Evolutionary conservation across 345 rosid species (phyloP).

Genomic region (Gossypium bickii): DNA sequence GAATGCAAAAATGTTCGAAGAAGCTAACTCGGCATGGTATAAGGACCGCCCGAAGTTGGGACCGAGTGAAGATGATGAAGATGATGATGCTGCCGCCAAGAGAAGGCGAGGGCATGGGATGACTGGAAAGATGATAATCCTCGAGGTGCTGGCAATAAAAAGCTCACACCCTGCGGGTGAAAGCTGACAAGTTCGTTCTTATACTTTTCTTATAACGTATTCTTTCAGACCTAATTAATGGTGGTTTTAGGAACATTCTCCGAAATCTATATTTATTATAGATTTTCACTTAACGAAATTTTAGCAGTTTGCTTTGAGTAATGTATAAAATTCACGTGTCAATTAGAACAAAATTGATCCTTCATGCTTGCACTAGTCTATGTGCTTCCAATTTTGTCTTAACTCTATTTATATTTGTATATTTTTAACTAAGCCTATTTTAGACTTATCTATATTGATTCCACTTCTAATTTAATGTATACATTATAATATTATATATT

Average conservation of each 20-base stretch:
- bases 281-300: neutral
- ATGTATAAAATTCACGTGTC: neutral
- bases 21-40: slow-evolving; percentile 85
- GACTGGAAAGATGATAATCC: slow-evolving; percentile 99
- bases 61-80: slow-evolving; percentile 61
- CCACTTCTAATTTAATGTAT: no score
- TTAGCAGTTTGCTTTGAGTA: slow-evolving; percentile 7
- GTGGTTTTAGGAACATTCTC: neutral
- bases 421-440: no score
- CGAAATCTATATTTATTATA: neutral
- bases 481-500: no score
- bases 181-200: slow-evolving; percentile 18
- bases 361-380: no score
- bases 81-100: slow-evolving; percentile 70
- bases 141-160: slow-evolving; percentile 92
- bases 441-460: no score
- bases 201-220: neutral
- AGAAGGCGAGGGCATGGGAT: slow-evolving; percentile 81
- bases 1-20: slow-evolving; percentile 72
- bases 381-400: no score
- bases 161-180: slow-evolving; percentile 94
- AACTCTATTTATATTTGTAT: no score
- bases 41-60: slow-evolving; percentile 46
- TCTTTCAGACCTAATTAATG: neutral
- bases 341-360: no score